phyloP scores from a whole-genome alignment of 352 stramenopile species.

The Globisporangium cederbergense region DNA sequence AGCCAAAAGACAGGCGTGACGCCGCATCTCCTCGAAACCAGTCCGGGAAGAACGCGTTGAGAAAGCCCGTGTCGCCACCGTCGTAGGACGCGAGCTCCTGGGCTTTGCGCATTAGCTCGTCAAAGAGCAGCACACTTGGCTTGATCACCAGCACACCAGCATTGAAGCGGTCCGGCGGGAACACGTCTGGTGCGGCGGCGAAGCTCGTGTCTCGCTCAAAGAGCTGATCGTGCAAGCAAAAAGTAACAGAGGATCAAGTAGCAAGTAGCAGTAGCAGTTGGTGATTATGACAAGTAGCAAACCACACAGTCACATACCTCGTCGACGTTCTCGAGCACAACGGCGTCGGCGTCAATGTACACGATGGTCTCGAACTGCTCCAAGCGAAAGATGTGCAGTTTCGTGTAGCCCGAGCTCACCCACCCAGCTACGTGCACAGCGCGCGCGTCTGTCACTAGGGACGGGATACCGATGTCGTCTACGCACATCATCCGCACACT shows the following conservation, averaged over 20 bases:
- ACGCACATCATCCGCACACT: conserved; percentile 20
- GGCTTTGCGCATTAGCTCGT: conserved; percentile 46
- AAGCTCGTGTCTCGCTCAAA: conserved; percentile 60
- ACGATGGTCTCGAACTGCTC: conserved; percentile 76
- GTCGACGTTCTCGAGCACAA: conserved; percentile 73
- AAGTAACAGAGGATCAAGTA: background rate
- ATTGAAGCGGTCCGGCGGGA: conserved; percentile 86
- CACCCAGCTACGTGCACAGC: conserved; percentile 30
- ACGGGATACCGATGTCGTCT: conserved; percentile 27
- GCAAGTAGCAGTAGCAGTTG: background rate
- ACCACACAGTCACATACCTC: conserved; percentile 23
- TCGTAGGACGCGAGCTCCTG: conserved; percentile 59
- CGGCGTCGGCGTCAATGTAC: conserved; percentile 82
- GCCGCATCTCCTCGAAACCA: conserved; percentile 56
- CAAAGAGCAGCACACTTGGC: conserved; percentile 41
- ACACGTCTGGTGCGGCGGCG: conserved; percentile 78
- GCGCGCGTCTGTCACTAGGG: background rate
- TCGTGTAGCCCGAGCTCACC: conserved; percentile 44
- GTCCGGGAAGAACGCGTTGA: conserved; percentile 80
- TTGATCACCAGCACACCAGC: conserved; percentile 73
- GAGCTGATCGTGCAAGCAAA: conserved; percentile 14
- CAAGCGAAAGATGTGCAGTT: conserved; percentile 53
- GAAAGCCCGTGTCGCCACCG: conserved; percentile 78
- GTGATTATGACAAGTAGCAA: background rate
- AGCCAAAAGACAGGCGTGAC: conserved; percentile 63